Evolutionary conservation across 331 rosid genomes (phyloP).

Genomic region (Telfairia occidentalis): DNA sequence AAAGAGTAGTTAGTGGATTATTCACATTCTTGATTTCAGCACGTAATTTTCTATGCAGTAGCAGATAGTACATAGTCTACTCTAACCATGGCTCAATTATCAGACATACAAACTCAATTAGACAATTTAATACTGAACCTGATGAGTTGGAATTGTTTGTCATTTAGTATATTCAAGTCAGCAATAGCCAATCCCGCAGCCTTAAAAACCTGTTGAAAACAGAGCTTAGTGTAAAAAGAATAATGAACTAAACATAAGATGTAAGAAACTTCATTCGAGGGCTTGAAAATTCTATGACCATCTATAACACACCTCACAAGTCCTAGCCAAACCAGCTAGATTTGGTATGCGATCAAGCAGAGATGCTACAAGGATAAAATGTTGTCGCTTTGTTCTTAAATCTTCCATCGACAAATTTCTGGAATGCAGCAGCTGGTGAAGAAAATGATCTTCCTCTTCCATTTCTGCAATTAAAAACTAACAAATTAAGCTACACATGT

Average conservation of each 20-base stretch:
- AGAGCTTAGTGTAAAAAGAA: conserved; percentile 8
- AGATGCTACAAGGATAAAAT: conserved; percentile 67
- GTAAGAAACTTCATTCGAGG: neutral
- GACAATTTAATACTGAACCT: conserved; percentile 37
- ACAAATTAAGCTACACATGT: neutral
- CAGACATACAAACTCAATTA: neutral
- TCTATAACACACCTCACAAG: conserved; percentile 62
- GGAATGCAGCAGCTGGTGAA: conserved; percentile 57
- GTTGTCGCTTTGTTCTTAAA: conserved; percentile 50
- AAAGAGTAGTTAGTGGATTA: neutral
- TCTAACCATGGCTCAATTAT: neutral
- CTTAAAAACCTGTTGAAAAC: conserved; percentile 62
- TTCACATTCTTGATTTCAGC: neutral
- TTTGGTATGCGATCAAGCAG: conserved; percentile 94
- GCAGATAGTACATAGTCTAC: neutral
- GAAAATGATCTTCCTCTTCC: conserved; percentile 78
- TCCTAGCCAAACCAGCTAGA: conserved; percentile 90
- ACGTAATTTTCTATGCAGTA: neutral
- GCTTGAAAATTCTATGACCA: neutral
- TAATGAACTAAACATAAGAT: neutral
- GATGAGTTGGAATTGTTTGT: conserved; percentile 92
- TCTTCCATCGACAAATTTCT: conserved; percentile 47
- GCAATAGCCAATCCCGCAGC: conserved; percentile 68
- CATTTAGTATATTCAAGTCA: conserved; percentile 47
- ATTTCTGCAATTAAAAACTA: conserved; percentile 40